A percentile compares a stretch with the other conserved stretches of the same genome.
Evolutionary conservation across 345 rosid genomes (phyloP).

Genomic region (Moricandia arvensis): DNA sequence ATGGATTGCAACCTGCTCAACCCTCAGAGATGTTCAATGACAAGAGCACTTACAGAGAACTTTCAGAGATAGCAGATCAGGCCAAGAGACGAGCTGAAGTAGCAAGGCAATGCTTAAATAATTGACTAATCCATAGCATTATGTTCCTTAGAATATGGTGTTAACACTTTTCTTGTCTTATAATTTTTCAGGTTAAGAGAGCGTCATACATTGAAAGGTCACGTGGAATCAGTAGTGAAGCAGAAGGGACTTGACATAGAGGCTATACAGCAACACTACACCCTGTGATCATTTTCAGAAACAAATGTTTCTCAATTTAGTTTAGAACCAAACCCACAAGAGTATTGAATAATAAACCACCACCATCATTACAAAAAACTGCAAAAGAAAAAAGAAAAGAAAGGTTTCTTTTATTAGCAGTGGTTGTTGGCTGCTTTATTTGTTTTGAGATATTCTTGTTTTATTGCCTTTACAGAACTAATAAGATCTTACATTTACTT

Average conservation of each 20-base stretch:
- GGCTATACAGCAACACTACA: constrained; percentile 87
- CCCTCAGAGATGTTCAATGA: constrained; percentile 49
- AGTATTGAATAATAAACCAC: constrained; percentile 29
- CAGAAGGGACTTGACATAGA: constrained; percentile 91
- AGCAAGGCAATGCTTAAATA: constrained; percentile 54
- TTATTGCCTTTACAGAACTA: constrained; percentile 12
- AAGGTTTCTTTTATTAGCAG: constrained; percentile 29
- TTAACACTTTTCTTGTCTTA: not conserved
- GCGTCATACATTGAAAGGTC: constrained; percentile 67
- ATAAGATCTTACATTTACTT: constrained; percentile 26
- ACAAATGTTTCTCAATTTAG: constrained; percentile 34
- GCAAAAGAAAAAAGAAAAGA: not conserved
- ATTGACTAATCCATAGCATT: not conserved
- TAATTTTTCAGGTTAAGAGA: constrained; percentile 65
- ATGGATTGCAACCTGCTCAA: constrained; percentile 64
- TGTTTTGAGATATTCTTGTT: constrained; percentile 27
- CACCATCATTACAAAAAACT: constrained; percentile 21
- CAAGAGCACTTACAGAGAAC: constrained; percentile 61
- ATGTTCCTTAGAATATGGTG: constrained; percentile 3
- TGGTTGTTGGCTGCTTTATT: constrained; percentile 25
- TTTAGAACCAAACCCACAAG: constrained; percentile 23
- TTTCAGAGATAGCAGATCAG: constrained; percentile 85
- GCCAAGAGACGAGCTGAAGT: constrained; percentile 92
- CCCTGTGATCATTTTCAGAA: constrained; percentile 52
- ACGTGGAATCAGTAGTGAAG: constrained; percentile 65